Percentiles rank a stretch among this genome's conserved stretches.
These are phyloP conservation scores for Chionographis japonica DNA, from an alignment of 106 monocot genomes.

Conservation along the genomic window DNA sequence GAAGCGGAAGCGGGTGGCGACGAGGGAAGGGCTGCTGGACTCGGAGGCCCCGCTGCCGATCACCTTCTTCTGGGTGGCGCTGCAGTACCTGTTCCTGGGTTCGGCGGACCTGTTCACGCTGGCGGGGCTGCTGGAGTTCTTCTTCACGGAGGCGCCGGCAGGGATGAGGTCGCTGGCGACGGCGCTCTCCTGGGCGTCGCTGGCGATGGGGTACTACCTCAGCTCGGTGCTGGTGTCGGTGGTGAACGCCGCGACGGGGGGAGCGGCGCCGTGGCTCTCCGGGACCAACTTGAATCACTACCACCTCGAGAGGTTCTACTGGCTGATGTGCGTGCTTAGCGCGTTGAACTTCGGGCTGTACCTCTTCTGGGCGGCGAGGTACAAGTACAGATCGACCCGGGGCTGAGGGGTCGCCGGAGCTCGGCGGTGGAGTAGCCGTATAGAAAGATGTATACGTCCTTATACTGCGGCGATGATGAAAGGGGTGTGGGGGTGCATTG, in stretches of 20 bases:
- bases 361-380: constrained; percentile 52
- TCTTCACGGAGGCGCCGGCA: constrained; percentile 75
- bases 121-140: constrained; percentile 85
- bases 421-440: neutral
- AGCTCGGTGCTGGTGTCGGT: constrained; percentile 69
- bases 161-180: constrained; percentile 75
- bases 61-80: constrained; percentile 77
- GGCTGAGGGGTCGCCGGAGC: neutral
- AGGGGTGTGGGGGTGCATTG: too few species aligned
- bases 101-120: constrained; percentile 80
- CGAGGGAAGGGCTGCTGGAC: constrained; percentile 18
- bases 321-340: constrained; percentile 76
- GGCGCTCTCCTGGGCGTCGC: constrained; percentile 66
- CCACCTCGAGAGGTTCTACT: constrained; percentile 71
- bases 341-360: constrained; percentile 40
- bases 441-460: too few species aligned
- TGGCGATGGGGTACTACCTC: constrained; percentile 79
- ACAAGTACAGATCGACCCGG: constrained; percentile 54
- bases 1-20: constrained; percentile 48
- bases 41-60: constrained; percentile 44
- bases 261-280: constrained; percentile 40
- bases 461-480: too few species aligned
- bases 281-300: constrained; percentile 58
- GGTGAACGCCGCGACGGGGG: constrained; percentile 49
- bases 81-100: constrained; percentile 84